Conservation (phyloP, 345 rosid species). For the Gossypium anomalum region DNA sequence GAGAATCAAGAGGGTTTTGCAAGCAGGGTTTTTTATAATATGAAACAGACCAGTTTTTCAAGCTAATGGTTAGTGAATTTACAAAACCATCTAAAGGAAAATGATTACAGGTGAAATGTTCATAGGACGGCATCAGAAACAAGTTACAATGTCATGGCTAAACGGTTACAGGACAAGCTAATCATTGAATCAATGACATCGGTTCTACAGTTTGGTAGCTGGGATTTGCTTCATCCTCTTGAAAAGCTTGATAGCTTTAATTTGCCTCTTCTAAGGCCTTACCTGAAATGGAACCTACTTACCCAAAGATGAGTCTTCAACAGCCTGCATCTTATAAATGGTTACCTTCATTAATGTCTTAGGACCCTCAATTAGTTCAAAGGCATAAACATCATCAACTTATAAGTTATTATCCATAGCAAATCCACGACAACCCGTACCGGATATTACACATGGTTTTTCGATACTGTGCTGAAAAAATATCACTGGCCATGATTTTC, state of each 20-base stretch:
- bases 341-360: slow-evolving; percentile 14
- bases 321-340: slow-evolving; percentile 7
- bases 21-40: too few species aligned
- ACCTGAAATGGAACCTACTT: slow-evolving; percentile 8
- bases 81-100: too few species aligned
- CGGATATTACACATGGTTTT: neutral
- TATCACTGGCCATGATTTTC: slow-evolving; percentile 8
- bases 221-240: neutral
- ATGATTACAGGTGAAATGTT: neutral
- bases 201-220: neutral
- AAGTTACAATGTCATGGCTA: neutral
- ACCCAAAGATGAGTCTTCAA: neutral
- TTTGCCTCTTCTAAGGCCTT: neutral
- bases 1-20: too few species aligned
- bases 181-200: neutral
- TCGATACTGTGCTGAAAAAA: neutral
- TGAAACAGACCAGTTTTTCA: too few species aligned
- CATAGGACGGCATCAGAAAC: neutral
- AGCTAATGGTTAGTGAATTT: too few species aligned
- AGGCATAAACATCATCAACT: slow-evolving; percentile 9
- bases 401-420: slow-evolving; percentile 3
- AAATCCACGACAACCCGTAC: slow-evolving; percentile 11
- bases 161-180: neutral
- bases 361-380: neutral
- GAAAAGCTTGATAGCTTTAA: neutral